Base-by-base conservation (phyloP, 768 basidiomycete genomes). In the Rhodosporidiobolus sp. region DNA sequence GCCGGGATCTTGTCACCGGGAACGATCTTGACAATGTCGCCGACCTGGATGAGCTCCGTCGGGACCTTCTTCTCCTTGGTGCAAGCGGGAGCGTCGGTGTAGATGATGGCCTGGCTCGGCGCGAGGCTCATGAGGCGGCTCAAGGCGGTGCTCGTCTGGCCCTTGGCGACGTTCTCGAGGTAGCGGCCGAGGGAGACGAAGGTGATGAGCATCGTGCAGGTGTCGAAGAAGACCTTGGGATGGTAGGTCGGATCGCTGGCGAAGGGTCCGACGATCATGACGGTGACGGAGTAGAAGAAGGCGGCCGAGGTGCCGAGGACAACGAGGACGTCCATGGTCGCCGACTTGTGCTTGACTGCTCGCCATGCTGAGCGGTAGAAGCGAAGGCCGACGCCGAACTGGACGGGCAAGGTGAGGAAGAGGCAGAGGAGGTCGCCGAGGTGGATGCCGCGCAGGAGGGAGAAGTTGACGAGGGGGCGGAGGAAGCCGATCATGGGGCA, bases 271-370 rank as follows among this genome's bases (percentile, higher is more conserved):
- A 83, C 83, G 71, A 91, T 55, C 84, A 99, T 85, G 57, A 86
- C 82, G 71, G 87, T 81, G 34, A 93, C 71, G 1, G 95, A 98
- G 82, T 98, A 99, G 76, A 89, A 85, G 80, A 95, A 98, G 14
- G 96, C 91, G 0, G 95, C 89, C 1, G 92, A 90, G 8, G 95
- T 98, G 62, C 95, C 96, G 46, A 98, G 86, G 82, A 94, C 91
- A 78, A 99, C 87, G 56, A 99, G 90, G 52, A 98, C 93, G 80
- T 99, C 96, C 95, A 99, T 99, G 3, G 95, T 99, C 12, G 94
- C 91, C 16, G 87, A 86, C 38, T 87, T 86, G 81, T 99, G 96
- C 80, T 87, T 90, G 63, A 98, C 83, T 9, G 94, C 88, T 81
- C 94, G 95, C 84, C 86, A 96, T 14, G 96, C 94, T 72, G 88